A percentile compares a stretch with the other conserved stretches of the same genome.
Evolutionary conservation across 768 basidiomycete genomes (phyloP).

Genomic region (Cystobasidium onofrii): DNA sequence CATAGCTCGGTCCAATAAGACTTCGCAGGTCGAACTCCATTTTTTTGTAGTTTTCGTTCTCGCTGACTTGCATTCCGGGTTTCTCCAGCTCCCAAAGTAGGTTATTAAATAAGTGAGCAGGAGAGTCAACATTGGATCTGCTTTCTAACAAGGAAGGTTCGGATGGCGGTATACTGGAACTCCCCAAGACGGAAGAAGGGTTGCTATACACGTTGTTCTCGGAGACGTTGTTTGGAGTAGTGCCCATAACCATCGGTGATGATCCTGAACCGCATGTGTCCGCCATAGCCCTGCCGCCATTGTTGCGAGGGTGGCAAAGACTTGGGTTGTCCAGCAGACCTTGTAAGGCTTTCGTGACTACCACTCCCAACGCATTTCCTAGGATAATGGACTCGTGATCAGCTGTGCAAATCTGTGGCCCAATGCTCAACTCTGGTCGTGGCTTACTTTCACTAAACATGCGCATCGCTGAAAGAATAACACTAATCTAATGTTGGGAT

Average conservation of each 20-base stretch:
- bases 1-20: constrained; percentile 18
- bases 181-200: background rate
- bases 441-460: background rate
- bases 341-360: constrained; percentile 16
- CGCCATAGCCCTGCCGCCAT: background rate
- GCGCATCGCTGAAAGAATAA: constrained; percentile 21
- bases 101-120: background rate
- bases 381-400: background rate
- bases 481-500: constrained; percentile 6
- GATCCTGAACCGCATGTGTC: background rate
- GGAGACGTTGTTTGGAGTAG: background rate
- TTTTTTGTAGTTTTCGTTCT: constrained; percentile 24
- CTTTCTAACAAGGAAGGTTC: background rate
- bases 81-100: constrained; percentile 29
- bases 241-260: background rate
- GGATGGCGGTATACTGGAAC: background rate
- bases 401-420: background rate
- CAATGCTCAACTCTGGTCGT: background rate
- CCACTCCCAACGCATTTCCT: constrained; percentile 9
- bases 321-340: background rate
- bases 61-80: constrained; percentile 13
- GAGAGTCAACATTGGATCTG: background rate
- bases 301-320: constrained; percentile 19
- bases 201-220: background rate
- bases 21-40: constrained; percentile 25